A percentile compares a stretch with the other conserved stretches of the same genome.
These are phyloP conservation scores for Fusarium euwallaceae DNA, from an alignment of 2,329 filamentous ascomycete species.

Conservation along the genomic window DNA sequence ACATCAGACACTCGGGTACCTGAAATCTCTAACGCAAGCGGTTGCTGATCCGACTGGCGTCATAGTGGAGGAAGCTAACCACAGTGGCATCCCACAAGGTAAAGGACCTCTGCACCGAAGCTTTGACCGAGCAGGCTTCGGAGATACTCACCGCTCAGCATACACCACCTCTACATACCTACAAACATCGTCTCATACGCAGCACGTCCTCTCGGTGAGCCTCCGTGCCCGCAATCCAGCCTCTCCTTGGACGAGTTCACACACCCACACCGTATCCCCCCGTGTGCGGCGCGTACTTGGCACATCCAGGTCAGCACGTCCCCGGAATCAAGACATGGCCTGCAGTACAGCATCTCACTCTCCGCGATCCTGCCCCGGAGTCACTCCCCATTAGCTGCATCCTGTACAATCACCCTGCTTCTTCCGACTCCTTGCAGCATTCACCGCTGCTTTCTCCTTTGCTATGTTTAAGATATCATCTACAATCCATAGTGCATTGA, in stretches of 20 bases:
- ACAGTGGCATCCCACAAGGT: constrained; percentile 7
- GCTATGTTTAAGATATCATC: background rate
- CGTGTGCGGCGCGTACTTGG: background rate
- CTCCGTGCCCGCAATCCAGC: background rate
- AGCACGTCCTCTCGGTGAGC: constrained; percentile 6
- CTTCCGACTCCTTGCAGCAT: constrained; percentile 38
- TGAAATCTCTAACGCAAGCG: constrained; percentile 6
- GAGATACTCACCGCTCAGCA: constrained; percentile 21
- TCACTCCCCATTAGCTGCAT: background rate
- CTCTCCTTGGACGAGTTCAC: background rate
- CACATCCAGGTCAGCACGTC: constrained; percentile 5
- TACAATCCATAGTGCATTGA: background rate
- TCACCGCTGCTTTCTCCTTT: constrained; percentile 38
- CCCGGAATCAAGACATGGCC: constrained; percentile 1
- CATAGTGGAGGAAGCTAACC: constrained; percentile 35
- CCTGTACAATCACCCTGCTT: constrained; percentile 35
- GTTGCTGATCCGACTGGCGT: constrained; percentile 31
- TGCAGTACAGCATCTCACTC: constrained; percentile 8
- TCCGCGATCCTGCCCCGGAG: constrained; percentile 19
- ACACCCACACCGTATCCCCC: background rate
- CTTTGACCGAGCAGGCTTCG: constrained; percentile 36
- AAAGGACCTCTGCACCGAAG: constrained; percentile 32
- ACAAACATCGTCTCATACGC: constrained; percentile 25
- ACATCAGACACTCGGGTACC: constrained; percentile 22
- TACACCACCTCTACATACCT: background rate